Conservation (phyloP, 2,329 filamentous ascomycete genomes). For the Dactylella cylindrospora region DNA sequence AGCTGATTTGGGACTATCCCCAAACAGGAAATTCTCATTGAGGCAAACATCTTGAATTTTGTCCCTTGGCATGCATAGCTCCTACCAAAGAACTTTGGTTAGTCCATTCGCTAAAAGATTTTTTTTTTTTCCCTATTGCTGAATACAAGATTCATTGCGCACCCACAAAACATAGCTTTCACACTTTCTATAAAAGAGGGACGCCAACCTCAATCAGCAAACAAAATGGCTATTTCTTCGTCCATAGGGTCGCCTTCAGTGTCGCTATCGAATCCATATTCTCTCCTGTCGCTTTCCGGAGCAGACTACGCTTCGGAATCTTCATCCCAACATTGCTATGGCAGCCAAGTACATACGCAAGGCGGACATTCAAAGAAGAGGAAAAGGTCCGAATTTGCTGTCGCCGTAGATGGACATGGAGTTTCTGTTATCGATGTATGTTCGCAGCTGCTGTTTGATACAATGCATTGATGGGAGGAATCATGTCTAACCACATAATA, state of each 20-base stretch:
- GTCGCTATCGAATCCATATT: constrained; percentile 43
- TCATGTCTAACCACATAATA: too few species aligned
- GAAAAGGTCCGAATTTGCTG: constrained; percentile 38
- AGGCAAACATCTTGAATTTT: constrained; percentile 38
- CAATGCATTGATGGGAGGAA: not conserved
- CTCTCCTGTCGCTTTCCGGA: constrained; percentile 32
- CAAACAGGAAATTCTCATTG: constrained; percentile 11
- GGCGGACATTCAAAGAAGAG: constrained; percentile 32
- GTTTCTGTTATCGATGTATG: constrained; percentile 38
- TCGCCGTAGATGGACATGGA: constrained; percentile 41
- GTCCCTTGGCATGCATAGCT: constrained; percentile 22
- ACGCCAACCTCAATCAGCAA: too few species aligned
- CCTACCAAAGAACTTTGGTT: constrained; percentile 19
- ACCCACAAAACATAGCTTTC: constrained; percentile 10
- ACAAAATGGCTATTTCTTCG: constrained; percentile 42
- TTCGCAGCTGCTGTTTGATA: not conserved
- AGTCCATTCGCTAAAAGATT: too few species aligned
- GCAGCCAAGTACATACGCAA: constrained; percentile 30
- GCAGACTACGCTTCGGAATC: constrained; percentile 18
- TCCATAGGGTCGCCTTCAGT: constrained; percentile 36
- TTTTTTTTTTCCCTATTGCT: too few species aligned
- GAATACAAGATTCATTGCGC: too few species aligned
- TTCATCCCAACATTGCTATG: constrained; percentile 26
- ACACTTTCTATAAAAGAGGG: constrained; percentile 3
- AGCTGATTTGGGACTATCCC: too few species aligned